phyloP scores from a whole-genome alignment of 2,329 filamentous ascomycete genomes.

The Alternaria gaisen region DNA sequence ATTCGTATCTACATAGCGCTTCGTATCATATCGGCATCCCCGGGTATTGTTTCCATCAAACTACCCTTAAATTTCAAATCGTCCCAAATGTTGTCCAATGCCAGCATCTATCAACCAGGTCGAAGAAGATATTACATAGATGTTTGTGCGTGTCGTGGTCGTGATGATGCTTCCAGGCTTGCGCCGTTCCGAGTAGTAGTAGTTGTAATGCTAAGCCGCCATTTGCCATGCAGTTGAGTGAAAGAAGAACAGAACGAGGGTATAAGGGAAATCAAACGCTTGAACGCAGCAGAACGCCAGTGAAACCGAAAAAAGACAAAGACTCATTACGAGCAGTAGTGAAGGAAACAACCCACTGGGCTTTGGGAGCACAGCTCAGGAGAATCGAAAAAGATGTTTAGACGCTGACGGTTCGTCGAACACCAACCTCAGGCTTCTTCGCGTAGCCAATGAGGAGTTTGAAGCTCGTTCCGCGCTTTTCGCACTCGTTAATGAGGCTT shows the following conservation, averaged over 20 bases:
- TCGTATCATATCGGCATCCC: slow-evolving; percentile 18
- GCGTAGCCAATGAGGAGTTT: slow-evolving; percentile 92
- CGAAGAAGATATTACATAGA: slow-evolving; percentile 29
- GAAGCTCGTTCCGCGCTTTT: slow-evolving; percentile 85
- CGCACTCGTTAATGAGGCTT: slow-evolving; percentile 80
- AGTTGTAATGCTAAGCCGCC: slow-evolving; percentile 28
- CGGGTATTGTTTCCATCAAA: slow-evolving; percentile 19
- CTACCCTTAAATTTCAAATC: slow-evolving; percentile 4
- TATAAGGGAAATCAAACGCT: slow-evolving; percentile 48
- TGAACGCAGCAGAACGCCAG: slow-evolving; percentile 45
- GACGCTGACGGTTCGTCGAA: slow-evolving; percentile 60
- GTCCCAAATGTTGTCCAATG: slow-evolving; percentile 38
- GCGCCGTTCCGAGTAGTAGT: slow-evolving; percentile 30
- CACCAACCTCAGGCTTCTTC: slow-evolving; percentile 71
- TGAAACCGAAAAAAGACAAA: slow-evolving; percentile 15
- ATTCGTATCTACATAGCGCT: slow-evolving; percentile 24
- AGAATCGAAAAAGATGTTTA: slow-evolving; percentile 40
- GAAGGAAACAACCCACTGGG: slow-evolving; percentile 34
- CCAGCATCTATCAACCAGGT: slow-evolving; percentile 43
- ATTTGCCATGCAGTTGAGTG: slow-evolving; percentile 41
- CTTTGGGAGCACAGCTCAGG: slow-evolving; percentile 45
- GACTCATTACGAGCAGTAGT: slow-evolving; percentile 22
- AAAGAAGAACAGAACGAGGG: slow-evolving; percentile 34
- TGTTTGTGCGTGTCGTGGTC: slow-evolving; percentile 12
- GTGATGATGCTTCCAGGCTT: slow-evolving; percentile 30